Evolutionary conservation across 1,284 basidiomycete species (phyloP), one percentile per base, ranked within the genome.

Genomic region (Rhodotorula mucilaginosa): DNA sequence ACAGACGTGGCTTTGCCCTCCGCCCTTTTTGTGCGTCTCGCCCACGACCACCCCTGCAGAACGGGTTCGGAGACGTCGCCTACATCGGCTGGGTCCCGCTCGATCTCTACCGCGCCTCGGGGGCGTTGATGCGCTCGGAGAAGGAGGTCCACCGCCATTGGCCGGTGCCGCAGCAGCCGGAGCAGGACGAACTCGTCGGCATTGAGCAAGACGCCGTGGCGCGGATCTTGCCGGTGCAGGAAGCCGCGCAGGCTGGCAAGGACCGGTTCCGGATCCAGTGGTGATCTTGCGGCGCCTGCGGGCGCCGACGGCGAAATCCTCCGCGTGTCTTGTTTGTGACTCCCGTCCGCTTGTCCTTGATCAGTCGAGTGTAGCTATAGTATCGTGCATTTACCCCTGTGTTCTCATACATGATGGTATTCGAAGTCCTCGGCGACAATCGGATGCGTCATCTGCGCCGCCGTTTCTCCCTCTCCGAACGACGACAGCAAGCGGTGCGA

Each of bases 121-220:
- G 70, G 15, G 48, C 44, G 21, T 61, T 65, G 63, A 75, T 76
- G 73, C 61, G 75, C n/a, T 65, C 58, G 12, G 44, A 51, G 49
- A 65, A 71, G 51, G 58, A 74, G 48, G 68, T 62, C 16, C 66
- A 68, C 59, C 26, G 64, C 29, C 31, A 74, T 49, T 76, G 75
- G 75, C 75, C 73, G 3, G 73, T 69, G 18, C 75, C 75, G 12
- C 51, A 58, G 0, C 73, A 76, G 69, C 75, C 75, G 1, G 73
- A 70, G 48, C 65, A 68, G 57, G 58, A 66, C 15, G 31, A 44
- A 2, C 31, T 56, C 15, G 34, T 16, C 82, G 0, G 84, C 85
- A 54, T 78, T 77, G 18, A 74, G 58, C 82, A 83, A 65, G 80
- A 82, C 83, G 26, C 46, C 19, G 52, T 31, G 31, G 39, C 23